Percentiles rank a stretch among this genome's conserved stretches.
Evolutionary conservation across 306 rosid species (phyloP).

Genomic region (Corylus heterophylla): DNA sequence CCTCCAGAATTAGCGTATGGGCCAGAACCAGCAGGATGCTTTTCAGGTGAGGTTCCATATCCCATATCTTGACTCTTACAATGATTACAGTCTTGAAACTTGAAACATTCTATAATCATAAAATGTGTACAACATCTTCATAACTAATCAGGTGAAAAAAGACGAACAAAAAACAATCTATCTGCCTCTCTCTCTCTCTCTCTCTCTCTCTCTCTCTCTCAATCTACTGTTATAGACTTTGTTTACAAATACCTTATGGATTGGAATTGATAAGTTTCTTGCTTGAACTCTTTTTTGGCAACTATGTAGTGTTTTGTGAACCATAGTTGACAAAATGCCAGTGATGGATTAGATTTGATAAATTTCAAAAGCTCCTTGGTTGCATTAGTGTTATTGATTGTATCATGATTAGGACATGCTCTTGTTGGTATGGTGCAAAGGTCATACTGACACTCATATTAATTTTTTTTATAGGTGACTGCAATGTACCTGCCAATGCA

Average conservation of each 20-base stretch:
- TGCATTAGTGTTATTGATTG: constrained; percentile 8
- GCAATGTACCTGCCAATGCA: constrained; percentile 91
- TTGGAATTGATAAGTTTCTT: neutral
- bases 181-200: neutral
- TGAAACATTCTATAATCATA: neutral
- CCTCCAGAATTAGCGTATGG: constrained; percentile 94
- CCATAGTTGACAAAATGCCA: neutral
- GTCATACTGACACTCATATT: constrained; percentile 26
- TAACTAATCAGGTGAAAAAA: neutral
- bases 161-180: neutral
- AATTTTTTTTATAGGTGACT: constrained; percentile 69
- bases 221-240: neutral
- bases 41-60: constrained; percentile 62
- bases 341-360: constrained; percentile 4
- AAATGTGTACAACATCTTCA: neutral
- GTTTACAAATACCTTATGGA: neutral
- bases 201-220: neutral
- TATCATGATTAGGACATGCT: constrained; percentile 9
- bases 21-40: constrained; percentile 98
- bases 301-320: neutral
- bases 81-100: constrained; percentile 16
- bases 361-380: neutral
- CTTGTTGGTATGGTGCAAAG: constrained; percentile 14
- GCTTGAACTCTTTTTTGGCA: neutral
- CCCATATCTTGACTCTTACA: neutral